A percentile compares a stretch with the other conserved stretches of the same genome.
Conservation (phyloP, 495 filamentous ascomycete species). For the Talaromyces adpressus region DNA sequence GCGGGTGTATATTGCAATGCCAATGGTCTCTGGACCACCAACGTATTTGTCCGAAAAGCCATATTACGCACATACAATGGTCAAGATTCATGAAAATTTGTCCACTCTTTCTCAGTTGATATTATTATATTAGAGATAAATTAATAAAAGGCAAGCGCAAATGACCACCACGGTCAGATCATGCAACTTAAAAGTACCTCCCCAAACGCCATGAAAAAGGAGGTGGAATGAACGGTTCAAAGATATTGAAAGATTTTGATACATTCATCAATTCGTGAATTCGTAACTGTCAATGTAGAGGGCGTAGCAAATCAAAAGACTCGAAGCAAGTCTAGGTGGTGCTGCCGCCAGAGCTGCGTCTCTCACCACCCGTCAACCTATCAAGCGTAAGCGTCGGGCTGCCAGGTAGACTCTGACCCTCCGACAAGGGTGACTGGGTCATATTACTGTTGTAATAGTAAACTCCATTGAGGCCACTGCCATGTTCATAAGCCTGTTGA, state of each 20-base stretch:
- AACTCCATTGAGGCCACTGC: slow-evolving; percentile 2
- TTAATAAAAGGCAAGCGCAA: neutral
- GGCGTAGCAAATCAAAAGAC: neutral
- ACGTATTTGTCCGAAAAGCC: no score
- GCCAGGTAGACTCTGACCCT: slow-evolving; percentile 1
- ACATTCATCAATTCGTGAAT: neutral
- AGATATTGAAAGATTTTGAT: neutral
- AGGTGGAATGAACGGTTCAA: neutral
- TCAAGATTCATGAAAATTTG: no score
- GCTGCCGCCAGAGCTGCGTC: neutral
- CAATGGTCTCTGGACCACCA: no score
- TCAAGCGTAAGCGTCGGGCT: slow-evolving; percentile 18
- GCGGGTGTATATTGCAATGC: no score
- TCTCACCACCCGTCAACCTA: neutral
- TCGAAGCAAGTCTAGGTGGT: neutral
- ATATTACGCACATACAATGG: no score
- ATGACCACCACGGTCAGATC: neutral
- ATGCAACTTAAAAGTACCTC: neutral
- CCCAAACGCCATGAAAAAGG: neutral
- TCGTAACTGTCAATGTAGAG: neutral
- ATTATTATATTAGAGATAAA: no score
- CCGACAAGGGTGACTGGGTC: slow-evolving; percentile 22
- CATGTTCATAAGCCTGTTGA: neutral
- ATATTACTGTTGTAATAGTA: slow-evolving; percentile 22
- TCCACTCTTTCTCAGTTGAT: no score